Base-by-base conservation (phyloP, 1,284 basidiomycete species). In the Sphagnurus paluster region DNA sequence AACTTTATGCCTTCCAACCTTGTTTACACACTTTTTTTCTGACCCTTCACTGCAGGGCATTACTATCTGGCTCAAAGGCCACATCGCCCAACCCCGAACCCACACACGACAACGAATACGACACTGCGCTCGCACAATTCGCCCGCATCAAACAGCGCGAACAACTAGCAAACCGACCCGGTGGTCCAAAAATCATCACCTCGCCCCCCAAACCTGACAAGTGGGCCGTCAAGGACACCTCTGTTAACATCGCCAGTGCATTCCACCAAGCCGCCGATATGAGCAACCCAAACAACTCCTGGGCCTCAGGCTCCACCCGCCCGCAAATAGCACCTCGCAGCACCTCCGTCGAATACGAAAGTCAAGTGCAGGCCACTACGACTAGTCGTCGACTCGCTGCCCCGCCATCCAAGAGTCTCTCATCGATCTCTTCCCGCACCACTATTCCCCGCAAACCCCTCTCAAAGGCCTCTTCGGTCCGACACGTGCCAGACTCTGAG, bases 211-310 rank as follows among this genome's bases (percentile, higher is more conserved):
- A 80, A 39, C 86, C 86, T 26, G 77, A 82, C 59, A 80, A 72
- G 72, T 86, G 82, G 82, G 64, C 63, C 55, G 79, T 87, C 48
- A 84, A 84, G 59, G 86, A 89, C 64, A 93, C 90, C 37, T 84
- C 86, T 30, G 90, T 93, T 42, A 88, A 90, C 64, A 83, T 91
- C 59, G 90, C 90, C 20, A 79, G 80, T 57, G 90, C 90, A 19
- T 87, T 93, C 58, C 70, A 75, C 54, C 82, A 84, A 64, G 89
- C 68, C 61, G 70, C 74, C 40, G 77, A 64, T 19, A 48, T 58
- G 11, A 65, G 60, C 51, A 79, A 74, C 56, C 76, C 80, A 16
- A 84, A 84, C 61, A 68, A 70, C 39, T 64, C 80, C 0, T 88
- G 85, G 86, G 79, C 81, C 1, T 82, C 84, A 1, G 74, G 74